phyloP scores from a whole-genome alignment of 371 early-diverging fungal species.

The Capniomyces stellatus region DNA sequence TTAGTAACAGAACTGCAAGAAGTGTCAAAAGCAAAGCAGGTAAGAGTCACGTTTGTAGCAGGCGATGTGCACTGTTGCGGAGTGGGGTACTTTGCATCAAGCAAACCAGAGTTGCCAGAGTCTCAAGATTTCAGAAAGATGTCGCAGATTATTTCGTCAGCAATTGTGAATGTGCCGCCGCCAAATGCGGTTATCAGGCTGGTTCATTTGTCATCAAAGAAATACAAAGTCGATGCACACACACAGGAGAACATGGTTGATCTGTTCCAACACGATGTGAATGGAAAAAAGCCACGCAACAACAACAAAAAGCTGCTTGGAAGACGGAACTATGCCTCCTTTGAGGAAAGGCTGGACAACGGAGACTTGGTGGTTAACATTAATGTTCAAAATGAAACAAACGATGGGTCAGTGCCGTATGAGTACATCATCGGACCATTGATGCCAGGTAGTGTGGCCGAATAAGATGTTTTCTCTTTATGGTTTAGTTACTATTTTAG shows the following conservation, averaged over 20 bases:
- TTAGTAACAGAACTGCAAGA: constrained; percentile 47
- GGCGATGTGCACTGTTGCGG: constrained; percentile 79
- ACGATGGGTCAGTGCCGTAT: neutral
- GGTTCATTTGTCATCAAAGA: constrained; percentile 15
- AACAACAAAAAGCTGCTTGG: constrained; percentile 21
- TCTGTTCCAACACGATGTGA: constrained; percentile 22
- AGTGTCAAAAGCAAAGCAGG: constrained; percentile 33
- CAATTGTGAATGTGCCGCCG: constrained; percentile 42
- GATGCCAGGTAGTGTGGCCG: neutral
- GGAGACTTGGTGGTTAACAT: neutral
- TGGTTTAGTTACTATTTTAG: no score
- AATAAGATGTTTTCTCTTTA: neutral
- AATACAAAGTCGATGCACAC: constrained; percentile 13
- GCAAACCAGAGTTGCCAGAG: constrained; percentile 20
- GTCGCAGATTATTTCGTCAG: constrained; percentile 57
- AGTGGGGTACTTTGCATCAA: constrained; percentile 38
- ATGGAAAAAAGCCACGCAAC: constrained; percentile 16
- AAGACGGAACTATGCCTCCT: constrained; percentile 5
- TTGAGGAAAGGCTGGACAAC: neutral
- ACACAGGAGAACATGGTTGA: constrained; percentile 22
- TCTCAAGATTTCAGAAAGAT: constrained; percentile 42
- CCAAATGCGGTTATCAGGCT: constrained; percentile 20
- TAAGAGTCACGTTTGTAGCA: constrained; percentile 61
- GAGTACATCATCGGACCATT: neutral
- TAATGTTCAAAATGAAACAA: neutral